Conservation (phyloP, 441 rosid genomes). For the Capsella rubella region DNA sequence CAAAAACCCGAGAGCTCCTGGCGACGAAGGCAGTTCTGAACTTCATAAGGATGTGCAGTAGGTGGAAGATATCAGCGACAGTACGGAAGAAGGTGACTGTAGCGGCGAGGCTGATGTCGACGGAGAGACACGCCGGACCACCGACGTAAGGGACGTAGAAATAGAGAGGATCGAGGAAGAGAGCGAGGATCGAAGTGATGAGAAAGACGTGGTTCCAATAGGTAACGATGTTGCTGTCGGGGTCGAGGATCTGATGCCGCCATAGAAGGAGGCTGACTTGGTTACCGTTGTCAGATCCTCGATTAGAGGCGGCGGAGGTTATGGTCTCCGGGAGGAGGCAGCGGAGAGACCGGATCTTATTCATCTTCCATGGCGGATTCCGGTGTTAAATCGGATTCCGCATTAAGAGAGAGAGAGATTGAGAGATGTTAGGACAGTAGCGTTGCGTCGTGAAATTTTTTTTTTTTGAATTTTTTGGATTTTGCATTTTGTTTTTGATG, state of each 20-base stretch:
- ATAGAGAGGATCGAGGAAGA: slow-evolving; percentile 90
- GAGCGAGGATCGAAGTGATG: slow-evolving; percentile 66
- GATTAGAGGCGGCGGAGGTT: slow-evolving; percentile 44
- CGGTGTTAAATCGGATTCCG: slow-evolving; percentile 55
- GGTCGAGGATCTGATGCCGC: slow-evolving; percentile 84
- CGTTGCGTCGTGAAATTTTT: slow-evolving; percentile 9
- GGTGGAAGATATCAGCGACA: slow-evolving; percentile 68
- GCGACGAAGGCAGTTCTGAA: slow-evolving; percentile 87
- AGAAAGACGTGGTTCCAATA: slow-evolving; percentile 92
- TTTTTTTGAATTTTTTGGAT: neutral
- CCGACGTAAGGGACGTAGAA: slow-evolving; percentile 76
- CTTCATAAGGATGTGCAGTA: slow-evolving; percentile 71
- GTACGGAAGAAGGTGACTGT: slow-evolving; percentile 74
- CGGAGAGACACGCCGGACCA: slow-evolving; percentile 63
- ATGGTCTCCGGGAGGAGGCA: slow-evolving; percentile 48
- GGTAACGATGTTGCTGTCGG: slow-evolving; percentile 71
- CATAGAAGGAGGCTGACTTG: slow-evolving; percentile 55
- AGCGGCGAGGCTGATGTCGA: slow-evolving; percentile 58
- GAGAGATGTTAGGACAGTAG: slow-evolving; percentile 2
- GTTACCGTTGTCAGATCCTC: slow-evolving; percentile 38
- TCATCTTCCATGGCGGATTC: slow-evolving; percentile 77
- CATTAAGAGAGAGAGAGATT: slow-evolving; percentile 21
- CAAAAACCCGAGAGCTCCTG: slow-evolving; percentile 76
- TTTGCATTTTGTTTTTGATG: slow-evolving; percentile 27
- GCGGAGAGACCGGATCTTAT: slow-evolving; percentile 54